Conservation (phyloP, 2,329 filamentous ascomycete genomes). For the Apiospora pterosperma region DNA sequence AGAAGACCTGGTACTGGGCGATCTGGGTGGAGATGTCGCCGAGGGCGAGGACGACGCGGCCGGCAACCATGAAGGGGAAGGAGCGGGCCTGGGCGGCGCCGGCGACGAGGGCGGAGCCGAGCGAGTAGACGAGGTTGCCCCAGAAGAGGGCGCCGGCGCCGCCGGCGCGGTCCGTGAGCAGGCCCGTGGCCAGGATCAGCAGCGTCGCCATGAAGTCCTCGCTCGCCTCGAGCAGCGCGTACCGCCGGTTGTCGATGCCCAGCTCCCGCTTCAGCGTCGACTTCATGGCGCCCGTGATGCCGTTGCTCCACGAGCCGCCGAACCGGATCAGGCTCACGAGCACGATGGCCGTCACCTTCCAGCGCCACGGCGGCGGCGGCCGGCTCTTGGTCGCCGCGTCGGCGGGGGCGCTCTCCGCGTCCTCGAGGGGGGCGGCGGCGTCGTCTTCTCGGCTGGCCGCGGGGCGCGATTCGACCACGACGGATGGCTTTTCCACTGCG, state of each 20-base stretch:
- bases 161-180: slow-evolving; percentile 56
- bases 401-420: neutral
- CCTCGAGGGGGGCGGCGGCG: neutral
- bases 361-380: slow-evolving; percentile 8
- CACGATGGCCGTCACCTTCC: slow-evolving; percentile 41
- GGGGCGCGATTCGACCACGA: neutral
- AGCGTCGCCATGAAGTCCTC: slow-evolving; percentile 60
- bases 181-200: slow-evolving; percentile 50
- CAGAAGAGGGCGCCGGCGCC: slow-evolving; percentile 57
- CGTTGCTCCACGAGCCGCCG: slow-evolving; percentile 57
- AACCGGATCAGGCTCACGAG: slow-evolving; percentile 55
- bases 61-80: slow-evolving; percentile 59
- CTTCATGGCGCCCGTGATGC: slow-evolving; percentile 59
- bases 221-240: slow-evolving; percentile 55
- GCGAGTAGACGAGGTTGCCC: slow-evolving; percentile 57
- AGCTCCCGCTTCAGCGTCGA: slow-evolving; percentile 59
- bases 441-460: neutral
- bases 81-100: slow-evolving; percentile 52
- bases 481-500: neutral
- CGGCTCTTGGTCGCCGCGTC: neutral
- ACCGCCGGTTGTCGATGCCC: slow-evolving; percentile 57
- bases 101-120: slow-evolving; percentile 57
- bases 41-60: slow-evolving; percentile 50
- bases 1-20: slow-evolving; percentile 64
- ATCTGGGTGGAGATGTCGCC: slow-evolving; percentile 64